Conservation (phyloP, 805 yeast genomes). For the Zygotorulaspora chibaensis region DNA sequence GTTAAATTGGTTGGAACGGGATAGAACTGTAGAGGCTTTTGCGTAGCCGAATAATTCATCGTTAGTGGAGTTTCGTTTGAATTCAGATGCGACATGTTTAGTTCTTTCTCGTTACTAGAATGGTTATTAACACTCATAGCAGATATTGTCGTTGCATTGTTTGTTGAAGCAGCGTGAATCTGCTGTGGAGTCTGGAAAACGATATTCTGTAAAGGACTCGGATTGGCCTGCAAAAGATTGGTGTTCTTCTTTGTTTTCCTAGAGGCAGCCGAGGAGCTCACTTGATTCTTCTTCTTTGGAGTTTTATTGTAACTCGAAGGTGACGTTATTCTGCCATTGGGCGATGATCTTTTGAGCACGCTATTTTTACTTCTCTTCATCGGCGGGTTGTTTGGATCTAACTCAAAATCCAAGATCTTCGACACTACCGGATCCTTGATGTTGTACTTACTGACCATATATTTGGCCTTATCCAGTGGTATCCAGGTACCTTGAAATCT, state of each 20-base stretch:
- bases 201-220: slow-evolving; percentile 33
- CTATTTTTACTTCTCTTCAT: slow-evolving; percentile 39
- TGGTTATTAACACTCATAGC: slow-evolving; percentile 6
- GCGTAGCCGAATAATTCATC: slow-evolving; percentile 30
- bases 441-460: slow-evolving; percentile 49
- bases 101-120: slow-evolving; percentile 9
- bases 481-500: slow-evolving; percentile 86
- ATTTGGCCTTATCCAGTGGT: slow-evolving; percentile 61
- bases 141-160: slow-evolving; percentile 17
- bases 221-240: slow-evolving; percentile 21
- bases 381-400: slow-evolving; percentile 44
- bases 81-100: slow-evolving; percentile 6
- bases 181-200: slow-evolving; percentile 35
- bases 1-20: slow-evolving; percentile 27
- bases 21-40: slow-evolving; percentile 34
- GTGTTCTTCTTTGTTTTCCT: slow-evolving; percentile 15
- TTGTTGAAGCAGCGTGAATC: slow-evolving; percentile 9
- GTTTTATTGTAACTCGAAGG: slow-evolving; percentile 36
- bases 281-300: slow-evolving; percentile 25
- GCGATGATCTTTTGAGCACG: slow-evolving; percentile 29
- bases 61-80: slow-evolving; percentile 19
- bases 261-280: slow-evolving; percentile 5
- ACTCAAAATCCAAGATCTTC: slow-evolving; percentile 50
- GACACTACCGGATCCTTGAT: slow-evolving; percentile 48
- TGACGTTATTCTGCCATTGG: slow-evolving; percentile 31